Conservation (phyloP, 1,284 basidiomycete species). For the Phylloboletellus chloephorus region DNA sequence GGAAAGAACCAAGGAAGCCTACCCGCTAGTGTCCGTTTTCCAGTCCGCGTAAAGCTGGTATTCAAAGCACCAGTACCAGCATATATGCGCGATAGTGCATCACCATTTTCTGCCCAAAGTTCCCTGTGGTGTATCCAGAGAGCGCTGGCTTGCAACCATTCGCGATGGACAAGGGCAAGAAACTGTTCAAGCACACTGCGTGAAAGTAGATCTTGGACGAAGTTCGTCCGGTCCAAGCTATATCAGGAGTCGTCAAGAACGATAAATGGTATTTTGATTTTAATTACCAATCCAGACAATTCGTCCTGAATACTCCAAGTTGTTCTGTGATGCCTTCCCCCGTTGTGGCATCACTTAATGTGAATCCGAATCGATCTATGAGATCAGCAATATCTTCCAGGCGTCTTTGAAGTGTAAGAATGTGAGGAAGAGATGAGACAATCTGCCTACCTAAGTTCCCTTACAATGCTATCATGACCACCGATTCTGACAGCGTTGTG, state of each 20-base stretch:
- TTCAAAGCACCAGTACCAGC: slow-evolving; percentile 97
- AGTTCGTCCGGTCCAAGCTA: slow-evolving; percentile 97
- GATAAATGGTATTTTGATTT: neutral
- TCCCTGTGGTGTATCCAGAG: slow-evolving; percentile 88
- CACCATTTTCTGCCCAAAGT: slow-evolving; percentile 96
- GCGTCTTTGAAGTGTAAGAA: slow-evolving; percentile 38
- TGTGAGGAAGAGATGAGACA: slow-evolving; percentile 6
- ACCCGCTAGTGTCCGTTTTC: slow-evolving; percentile 89
- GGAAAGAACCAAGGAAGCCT: slow-evolving; percentile 12
- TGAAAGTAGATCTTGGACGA: slow-evolving; percentile 90
- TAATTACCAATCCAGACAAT: slow-evolving; percentile 90
- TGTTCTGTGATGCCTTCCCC: slow-evolving; percentile 77
- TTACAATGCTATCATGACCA: slow-evolving; percentile 83
- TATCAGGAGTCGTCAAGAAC: slow-evolving; percentile 9
- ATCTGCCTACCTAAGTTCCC: slow-evolving; percentile 60
- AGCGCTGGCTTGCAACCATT: slow-evolving; percentile 65
- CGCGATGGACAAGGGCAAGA: slow-evolving; percentile 60
- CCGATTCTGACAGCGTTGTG: slow-evolving; percentile 78
- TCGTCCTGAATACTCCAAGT: slow-evolving; percentile 87
- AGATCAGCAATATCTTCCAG: slow-evolving; percentile 58
- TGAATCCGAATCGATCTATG: slow-evolving; percentile 82
- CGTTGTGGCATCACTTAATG: slow-evolving; percentile 63
- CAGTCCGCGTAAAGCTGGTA: slow-evolving; percentile 90
- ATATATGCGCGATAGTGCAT: slow-evolving; percentile 87
- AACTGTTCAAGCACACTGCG: slow-evolving; percentile 73